Evolutionary conservation across 106 monocot genomes (phyloP).

Genomic region (Acorus calamus): DNA sequence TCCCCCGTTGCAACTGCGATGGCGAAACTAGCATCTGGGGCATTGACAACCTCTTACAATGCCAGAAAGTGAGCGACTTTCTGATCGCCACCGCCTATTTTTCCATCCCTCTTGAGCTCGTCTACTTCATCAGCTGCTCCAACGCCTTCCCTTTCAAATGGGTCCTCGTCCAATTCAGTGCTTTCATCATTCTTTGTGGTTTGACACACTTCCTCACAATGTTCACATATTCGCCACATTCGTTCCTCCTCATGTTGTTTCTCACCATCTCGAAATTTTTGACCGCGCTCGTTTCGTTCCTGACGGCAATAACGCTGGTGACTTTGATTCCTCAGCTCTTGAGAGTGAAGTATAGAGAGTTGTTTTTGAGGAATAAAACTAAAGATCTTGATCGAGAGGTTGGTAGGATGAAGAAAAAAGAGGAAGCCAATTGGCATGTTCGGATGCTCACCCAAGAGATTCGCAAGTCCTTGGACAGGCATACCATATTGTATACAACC

Average conservation of each 20-base stretch:
- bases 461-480: conserved; percentile 54
- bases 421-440: conserved; percentile 66
- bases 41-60: conserved; percentile 32
- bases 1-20: conserved; percentile 41
- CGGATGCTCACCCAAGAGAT: conserved; percentile 72
- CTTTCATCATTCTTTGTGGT: conserved; percentile 69
- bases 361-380: conserved; percentile 49
- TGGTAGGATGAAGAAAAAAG: conserved; percentile 51
- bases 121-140: conserved; percentile 55
- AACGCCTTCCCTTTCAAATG: conserved; percentile 66
- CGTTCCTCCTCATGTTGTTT: conserved; percentile 44
- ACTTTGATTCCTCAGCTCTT: conserved; percentile 73
- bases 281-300: conserved; percentile 69
- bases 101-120: conserved; percentile 70
- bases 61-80: conserved; percentile 62
- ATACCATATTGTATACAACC: conserved; percentile 61
- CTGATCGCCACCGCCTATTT: conserved; percentile 69
- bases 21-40: conserved; percentile 26
- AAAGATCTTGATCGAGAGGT: conserved; percentile 50
- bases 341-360: conserved; percentile 57
- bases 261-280: conserved; percentile 54
- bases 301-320: conserved; percentile 56
- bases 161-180: conserved; percentile 59
- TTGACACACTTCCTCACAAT: conserved; percentile 58
- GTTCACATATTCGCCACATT: conserved; percentile 58